Evolutionary conservation across 2,329 filamentous ascomycete species (phyloP).

Genomic region (Aspergillus quadricinctus): DNA sequence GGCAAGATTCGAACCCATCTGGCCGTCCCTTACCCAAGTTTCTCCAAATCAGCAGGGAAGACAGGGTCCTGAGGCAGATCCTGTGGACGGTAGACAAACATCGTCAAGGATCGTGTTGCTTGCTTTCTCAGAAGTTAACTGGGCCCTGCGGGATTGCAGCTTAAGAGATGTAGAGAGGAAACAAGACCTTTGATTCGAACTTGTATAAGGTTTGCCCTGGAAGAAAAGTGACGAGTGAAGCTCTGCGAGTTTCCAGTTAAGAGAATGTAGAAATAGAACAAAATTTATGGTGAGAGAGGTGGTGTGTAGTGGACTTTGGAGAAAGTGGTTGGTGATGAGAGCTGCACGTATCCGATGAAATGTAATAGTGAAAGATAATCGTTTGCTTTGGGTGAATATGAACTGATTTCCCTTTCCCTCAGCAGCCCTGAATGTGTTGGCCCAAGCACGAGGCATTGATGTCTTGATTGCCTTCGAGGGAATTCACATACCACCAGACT

Average conservation of each 20-base stretch:
- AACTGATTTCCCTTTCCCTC: not conserved
- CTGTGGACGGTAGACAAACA: slow-evolving; percentile 71
- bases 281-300: not conserved
- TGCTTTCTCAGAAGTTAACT: not conserved
- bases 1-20: not conserved
- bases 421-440: not conserved
- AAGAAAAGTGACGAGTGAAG: not conserved
- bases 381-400: not conserved
- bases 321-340: slow-evolving; percentile 1
- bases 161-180: not conserved
- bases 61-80: slow-evolving; percentile 66
- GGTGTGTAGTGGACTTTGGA: not conserved
- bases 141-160: not conserved
- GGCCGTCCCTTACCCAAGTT: slow-evolving; percentile 61
- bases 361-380: not conserved
- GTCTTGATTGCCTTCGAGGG: not conserved
- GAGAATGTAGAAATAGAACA: not conserved
- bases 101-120: slow-evolving; percentile 34
- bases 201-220: not conserved
- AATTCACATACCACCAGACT: not conserved
- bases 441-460: not conserved
- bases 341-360: slow-evolving; percentile 5
- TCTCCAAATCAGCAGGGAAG: slow-evolving; percentile 62
- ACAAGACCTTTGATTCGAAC: not conserved
- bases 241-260: not conserved